Base-by-base conservation (phyloP, 2,329 filamentous ascomycete genomes). In the Aspergillus terreus region DNA sequence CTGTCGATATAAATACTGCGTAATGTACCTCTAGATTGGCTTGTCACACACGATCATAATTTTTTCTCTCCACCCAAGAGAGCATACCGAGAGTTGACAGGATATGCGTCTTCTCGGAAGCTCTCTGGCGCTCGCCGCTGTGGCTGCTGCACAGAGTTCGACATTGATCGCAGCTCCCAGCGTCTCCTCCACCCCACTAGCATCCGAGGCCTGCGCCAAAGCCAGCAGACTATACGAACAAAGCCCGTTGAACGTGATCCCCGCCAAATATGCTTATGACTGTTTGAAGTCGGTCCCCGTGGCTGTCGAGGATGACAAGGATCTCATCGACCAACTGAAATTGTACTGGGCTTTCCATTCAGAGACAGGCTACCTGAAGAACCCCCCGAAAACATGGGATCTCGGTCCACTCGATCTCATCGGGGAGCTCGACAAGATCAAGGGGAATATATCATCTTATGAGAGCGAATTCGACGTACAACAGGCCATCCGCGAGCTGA, bases 241-340 rank as follows among this genome's bases (percentile, higher is more conserved):
- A 14, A 25, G 12, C 12, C 3, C 27, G 15, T 10, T 6, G 4
- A 6, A 6, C 1, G 2, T n/a, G 27, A 14, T 49, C 10, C 42
- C 58, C 4, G 50, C 50, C n/a, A 50, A 61, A 42, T 33, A 54
- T 19, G 61, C 61, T 17, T 52, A 62, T 46, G 53, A 55, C 5
- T 63, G 61, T 44, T 51, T 63, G 36, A 49, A 21, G 12, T 57
- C 61, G 3, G 57, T 62, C 2, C 61, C 61, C 14, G 57, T 63
- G 17, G 55, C 57, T 12, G 57, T 57, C 44, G 38, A 55, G 11
- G 53, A 60, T 40, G 54, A 61, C n/a, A 45, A 58, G 6, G 43
- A 52, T 3, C 49, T 63, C 27, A 54, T 63, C 15, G 57, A 62
- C 41, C 55, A 59, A 15, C 52, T 63, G 9, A 53, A 54, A 44